These are phyloP conservation scores for Bombardia bombarda DNA, from an alignment of 495 filamentous ascomycete genomes.

Conservation along the genomic window DNA sequence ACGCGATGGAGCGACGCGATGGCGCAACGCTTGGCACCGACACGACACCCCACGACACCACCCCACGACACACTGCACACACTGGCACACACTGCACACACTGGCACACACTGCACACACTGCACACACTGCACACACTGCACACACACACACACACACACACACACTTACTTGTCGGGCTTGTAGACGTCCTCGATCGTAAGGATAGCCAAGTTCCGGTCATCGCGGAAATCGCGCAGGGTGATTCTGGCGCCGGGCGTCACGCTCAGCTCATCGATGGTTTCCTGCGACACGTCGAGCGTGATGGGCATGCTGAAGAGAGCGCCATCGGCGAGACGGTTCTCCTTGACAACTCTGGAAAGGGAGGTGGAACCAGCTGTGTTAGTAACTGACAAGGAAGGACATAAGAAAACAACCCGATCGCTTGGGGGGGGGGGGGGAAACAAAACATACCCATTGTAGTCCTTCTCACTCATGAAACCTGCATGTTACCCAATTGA, in stretches of 20 bases:
- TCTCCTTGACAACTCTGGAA: conserved; percentile 73
- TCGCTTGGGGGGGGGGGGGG: conserved; percentile 1
- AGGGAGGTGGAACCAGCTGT: not conserved
- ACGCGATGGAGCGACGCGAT: conserved; percentile 15
- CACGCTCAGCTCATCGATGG: conserved; percentile 62
- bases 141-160: conserved; percentile 4
- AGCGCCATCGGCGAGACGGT: conserved; percentile 78
- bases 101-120: too few relatives aligned
- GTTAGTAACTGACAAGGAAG: not conserved
- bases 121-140: too few relatives aligned
- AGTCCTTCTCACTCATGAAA: conserved; percentile 96
- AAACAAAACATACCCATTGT: conserved; percentile 62
- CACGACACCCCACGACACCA: too few relatives aligned
- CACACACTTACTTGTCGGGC: conserved; percentile 76
- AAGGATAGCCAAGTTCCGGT: conserved; percentile 89
- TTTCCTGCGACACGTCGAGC: conserved; percentile 69
- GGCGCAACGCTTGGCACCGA: conserved; percentile 24
- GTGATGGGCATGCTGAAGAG: conserved; percentile 97
- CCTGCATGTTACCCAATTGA: conserved; percentile 42
- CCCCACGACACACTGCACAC: too few relatives aligned
- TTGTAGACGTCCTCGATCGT: conserved; percentile 94
- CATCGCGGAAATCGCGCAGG: conserved; percentile 92
- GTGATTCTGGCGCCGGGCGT: conserved; percentile 74
- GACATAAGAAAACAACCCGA: conserved; percentile 6
- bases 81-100: too few relatives aligned